phyloP scores from a whole-genome alignment of 306 rosid genomes.

The Sechiopsis laciniata region DNA sequence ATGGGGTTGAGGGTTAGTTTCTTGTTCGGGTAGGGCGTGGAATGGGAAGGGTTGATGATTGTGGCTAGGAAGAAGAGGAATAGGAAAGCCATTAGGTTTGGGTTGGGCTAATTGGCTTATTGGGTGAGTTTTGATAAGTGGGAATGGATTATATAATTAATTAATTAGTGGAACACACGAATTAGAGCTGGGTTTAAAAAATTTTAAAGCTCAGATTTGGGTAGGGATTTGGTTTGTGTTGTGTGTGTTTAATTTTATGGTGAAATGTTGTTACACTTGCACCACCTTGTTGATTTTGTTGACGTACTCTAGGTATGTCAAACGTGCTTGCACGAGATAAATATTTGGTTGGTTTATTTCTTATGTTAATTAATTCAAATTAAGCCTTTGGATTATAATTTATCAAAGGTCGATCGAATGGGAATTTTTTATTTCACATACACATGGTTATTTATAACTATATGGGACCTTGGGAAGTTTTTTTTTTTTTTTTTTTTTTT shows the following conservation, averaged over 20 bases:
- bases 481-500: too few relatives aligned
- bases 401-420: background rate
- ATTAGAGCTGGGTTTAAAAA: background rate
- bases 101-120: background rate
- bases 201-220: background rate
- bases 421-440: too few relatives aligned
- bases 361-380: background rate
- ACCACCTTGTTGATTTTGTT: background rate
- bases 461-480: too few relatives aligned
- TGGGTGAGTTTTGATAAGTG: too few relatives aligned
- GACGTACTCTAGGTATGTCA: background rate
- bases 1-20: slow-evolving; percentile 37
- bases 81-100: background rate
- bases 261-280: slow-evolving; percentile 4
- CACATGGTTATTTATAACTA: too few relatives aligned
- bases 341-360: background rate
- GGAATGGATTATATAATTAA: background rate
- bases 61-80: background rate
- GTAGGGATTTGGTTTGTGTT: slow-evolving; percentile 2
- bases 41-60: background rate
- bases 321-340: slow-evolving; percentile 6
- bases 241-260: background rate
- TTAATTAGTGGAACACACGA: slow-evolving; percentile 20
- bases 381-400: background rate
- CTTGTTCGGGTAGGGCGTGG: background rate